These are phyloP conservation scores for Theobroma grandiflorum DNA, from an alignment of 441 rosid species.

Conservation along the genomic window DNA sequence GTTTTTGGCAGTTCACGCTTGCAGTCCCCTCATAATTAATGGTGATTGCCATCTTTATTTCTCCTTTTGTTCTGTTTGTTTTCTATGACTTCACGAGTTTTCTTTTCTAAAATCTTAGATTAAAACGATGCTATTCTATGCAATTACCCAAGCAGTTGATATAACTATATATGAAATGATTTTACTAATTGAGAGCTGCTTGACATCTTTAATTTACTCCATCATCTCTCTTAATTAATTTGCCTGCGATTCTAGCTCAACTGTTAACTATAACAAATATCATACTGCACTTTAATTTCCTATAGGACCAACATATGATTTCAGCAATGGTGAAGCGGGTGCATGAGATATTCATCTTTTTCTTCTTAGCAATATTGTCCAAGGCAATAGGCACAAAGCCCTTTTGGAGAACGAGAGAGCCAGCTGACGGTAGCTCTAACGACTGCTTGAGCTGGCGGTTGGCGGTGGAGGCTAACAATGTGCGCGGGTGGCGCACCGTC, in stretches of 20 bases:
- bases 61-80: no score
- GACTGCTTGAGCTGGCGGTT: constrained; percentile 90
- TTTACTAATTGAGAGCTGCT: background rate
- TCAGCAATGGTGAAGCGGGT: constrained; percentile 47
- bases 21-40: background rate
- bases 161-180: background rate
- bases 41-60: background rate
- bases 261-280: no score
- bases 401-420: constrained; percentile 14
- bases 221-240: no score
- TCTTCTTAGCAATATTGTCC: constrained; percentile 45
- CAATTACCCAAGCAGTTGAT: background rate
- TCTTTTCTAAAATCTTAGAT: no score
- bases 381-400: constrained; percentile 36
- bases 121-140: background rate
- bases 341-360: constrained; percentile 36
- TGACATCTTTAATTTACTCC: background rate
- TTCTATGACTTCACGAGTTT: no score
- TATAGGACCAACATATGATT: constrained; percentile 30
- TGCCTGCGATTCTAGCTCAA: background rate
- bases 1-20: background rate
- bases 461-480: constrained; percentile 87
- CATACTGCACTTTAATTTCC: background rate
- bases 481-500: constrained; percentile 80
- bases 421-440: constrained; percentile 30